A percentile compares a stretch with the other conserved stretches of the same genome.
phyloP scores from a whole-genome alignment of 305 asterid genomes.

The Euphrasia arctica region DNA sequence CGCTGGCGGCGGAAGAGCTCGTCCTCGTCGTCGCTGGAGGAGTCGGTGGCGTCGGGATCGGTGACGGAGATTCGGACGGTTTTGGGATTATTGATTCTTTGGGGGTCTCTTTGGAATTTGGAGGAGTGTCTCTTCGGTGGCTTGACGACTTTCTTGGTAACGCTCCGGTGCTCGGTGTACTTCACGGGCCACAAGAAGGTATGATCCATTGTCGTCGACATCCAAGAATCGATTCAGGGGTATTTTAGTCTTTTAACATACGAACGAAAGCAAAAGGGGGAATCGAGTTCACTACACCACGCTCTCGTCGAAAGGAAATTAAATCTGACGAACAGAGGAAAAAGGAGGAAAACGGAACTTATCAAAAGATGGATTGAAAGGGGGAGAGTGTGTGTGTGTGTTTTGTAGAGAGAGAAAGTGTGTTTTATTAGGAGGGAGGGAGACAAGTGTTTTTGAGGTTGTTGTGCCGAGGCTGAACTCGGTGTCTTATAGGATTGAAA shows the following conservation, averaged over 20 bases:
- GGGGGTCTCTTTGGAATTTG: not conserved
- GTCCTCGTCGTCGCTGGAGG: conserved; percentile 57
- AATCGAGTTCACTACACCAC: no score
- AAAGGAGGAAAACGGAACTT: not conserved
- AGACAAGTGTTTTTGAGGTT: conserved; percentile 16
- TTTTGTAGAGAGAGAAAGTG: conserved; percentile 5
- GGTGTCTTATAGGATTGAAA: conserved; percentile 54
- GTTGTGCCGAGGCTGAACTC: conserved; percentile 37
- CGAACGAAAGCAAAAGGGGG: not conserved
- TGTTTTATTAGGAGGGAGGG: not conserved
- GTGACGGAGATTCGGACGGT: conserved; percentile 49
- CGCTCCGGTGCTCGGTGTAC: conserved; percentile 49
- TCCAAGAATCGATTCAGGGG: not conserved
- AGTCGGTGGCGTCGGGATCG: conserved; percentile 68
- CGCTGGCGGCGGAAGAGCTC: conserved; percentile 39
- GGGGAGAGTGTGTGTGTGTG: not conserved
- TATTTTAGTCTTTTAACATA: no score
- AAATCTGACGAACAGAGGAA: not conserved
- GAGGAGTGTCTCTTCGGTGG: conserved; percentile 11
- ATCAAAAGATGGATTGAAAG: conserved; percentile 29
- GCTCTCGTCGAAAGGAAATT: not conserved
- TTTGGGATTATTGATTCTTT: not conserved
- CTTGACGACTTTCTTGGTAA: conserved; percentile 36
- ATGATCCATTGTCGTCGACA: conserved; percentile 34
- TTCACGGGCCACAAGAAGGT: conserved; percentile 44